phyloP scores from a whole-genome alignment of 2,329 filamentous ascomycete species.

The Gaeumannomyces tritici region DNA sequence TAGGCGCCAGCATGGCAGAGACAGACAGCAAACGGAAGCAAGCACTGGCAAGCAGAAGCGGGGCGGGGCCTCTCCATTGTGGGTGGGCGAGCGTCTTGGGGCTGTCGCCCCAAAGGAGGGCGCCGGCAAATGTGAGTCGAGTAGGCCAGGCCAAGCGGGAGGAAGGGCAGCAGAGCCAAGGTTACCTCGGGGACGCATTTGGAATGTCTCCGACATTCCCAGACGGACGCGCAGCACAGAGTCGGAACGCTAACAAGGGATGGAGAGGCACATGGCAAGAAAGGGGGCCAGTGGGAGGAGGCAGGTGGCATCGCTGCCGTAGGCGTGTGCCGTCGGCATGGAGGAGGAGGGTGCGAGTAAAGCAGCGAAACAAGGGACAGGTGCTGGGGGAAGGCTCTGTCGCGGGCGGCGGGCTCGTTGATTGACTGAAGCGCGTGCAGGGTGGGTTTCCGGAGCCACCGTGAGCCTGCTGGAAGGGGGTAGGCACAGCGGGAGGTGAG shows the following conservation, averaged over 20 bases:
- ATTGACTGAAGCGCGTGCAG: background rate
- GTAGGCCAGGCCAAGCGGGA: conserved; percentile 1
- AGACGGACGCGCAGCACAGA: conserved; percentile 1
- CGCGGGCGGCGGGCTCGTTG: background rate
- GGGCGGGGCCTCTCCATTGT: background rate
- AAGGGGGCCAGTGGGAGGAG: no score
- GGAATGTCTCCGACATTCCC: background rate
- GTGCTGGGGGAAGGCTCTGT: conserved; percentile 26
- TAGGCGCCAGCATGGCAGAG: background rate
- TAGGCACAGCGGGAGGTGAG: background rate
- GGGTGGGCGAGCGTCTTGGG: conserved; percentile 10
- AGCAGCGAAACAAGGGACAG: conserved; percentile 22
- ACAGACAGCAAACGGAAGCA: background rate
- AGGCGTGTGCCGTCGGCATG: background rate
- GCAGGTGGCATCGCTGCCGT: no score
- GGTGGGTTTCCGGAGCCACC: background rate
- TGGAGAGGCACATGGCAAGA: background rate
- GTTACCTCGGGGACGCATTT: background rate
- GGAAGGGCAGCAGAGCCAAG: background rate
- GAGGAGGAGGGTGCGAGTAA: conserved; percentile 16
- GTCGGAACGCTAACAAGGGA: conserved; percentile 7
- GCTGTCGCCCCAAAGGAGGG: conserved; percentile 10
- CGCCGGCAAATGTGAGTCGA: conserved; percentile 6
- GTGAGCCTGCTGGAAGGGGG: background rate
- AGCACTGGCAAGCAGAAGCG: background rate